phyloP scores from a whole-genome alignment of 1,284 basidiomycete genomes.

The Apiotrichum gamsii region DNA sequence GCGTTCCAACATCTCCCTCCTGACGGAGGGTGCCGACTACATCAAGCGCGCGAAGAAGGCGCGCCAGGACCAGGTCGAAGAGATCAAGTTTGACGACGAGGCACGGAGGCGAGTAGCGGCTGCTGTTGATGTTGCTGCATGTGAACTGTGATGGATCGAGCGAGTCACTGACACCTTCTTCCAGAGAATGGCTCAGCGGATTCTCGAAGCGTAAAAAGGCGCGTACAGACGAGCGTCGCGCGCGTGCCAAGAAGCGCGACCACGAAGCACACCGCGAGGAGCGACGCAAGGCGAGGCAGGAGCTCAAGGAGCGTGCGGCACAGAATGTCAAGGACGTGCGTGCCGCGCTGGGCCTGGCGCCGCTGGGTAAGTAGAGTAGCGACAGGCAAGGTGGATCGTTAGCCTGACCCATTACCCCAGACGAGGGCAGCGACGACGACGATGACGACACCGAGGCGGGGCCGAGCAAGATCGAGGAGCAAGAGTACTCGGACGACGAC shows the following conservation, averaged over 20 bases:
- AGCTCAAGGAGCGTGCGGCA: constrained; percentile 36
- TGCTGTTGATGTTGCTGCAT: no score
- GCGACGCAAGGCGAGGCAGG: constrained; percentile 40
- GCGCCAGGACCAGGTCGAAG: constrained; percentile 44
- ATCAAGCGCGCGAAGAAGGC: constrained; percentile 45
- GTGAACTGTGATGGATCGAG: no score
- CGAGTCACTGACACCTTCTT: no score
- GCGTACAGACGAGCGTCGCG: constrained; percentile 41
- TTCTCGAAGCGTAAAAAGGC: constrained; percentile 49
- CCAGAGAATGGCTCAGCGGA: constrained; percentile 47
- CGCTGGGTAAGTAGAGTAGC: constrained; percentile 18
- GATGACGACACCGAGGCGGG: constrained; percentile 7
- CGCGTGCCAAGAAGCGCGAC: constrained; percentile 44
- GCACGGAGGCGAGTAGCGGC: constrained; percentile 41
- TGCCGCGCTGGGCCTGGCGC: constrained; percentile 40
- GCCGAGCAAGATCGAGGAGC: neutral
- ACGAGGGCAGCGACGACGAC: constrained; percentile 8
- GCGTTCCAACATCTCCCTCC: constrained; percentile 43
- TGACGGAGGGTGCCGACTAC: constrained; percentile 46
- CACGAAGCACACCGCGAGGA: constrained; percentile 42
- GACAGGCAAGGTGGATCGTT: constrained; percentile 5
- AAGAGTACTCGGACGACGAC: constrained; percentile 42
- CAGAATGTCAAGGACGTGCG: constrained; percentile 43
- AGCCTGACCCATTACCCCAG: no score
- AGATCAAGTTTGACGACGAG: constrained; percentile 48